phyloP scores from a whole-genome alignment of 345 rosid species.

The Boechera retrofracta region DNA sequence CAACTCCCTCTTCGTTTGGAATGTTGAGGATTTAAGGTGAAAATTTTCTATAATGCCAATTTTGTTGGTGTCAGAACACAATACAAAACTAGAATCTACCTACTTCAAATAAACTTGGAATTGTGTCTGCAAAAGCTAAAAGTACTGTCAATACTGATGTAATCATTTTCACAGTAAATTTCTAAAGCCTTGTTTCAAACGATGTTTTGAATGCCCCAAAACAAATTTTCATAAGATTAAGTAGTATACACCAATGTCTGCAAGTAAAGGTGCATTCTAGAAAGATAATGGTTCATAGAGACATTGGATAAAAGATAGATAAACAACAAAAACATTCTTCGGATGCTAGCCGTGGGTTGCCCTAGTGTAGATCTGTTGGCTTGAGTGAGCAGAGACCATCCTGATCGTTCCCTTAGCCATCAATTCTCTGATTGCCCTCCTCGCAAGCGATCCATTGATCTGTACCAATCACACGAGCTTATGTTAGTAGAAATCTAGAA shows the following conservation, averaged over 20 bases:
- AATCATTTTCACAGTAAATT: not conserved
- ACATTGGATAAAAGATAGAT: not conserved
- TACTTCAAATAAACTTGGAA: not conserved
- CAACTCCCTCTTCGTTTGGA: constrained; percentile 64
- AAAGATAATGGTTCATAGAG: not conserved
- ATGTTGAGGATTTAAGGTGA: constrained; percentile 34
- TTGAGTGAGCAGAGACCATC: constrained; percentile 77
- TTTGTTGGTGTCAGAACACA: constrained; percentile 7
- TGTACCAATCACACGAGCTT: constrained; percentile 20
- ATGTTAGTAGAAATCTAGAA: not conserved
- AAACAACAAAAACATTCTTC: not conserved
- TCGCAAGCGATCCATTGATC: constrained; percentile 80
- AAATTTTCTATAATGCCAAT: not conserved
- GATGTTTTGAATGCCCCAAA: not conserved
- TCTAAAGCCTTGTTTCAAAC: not conserved
- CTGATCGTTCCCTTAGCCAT: constrained; percentile 80
- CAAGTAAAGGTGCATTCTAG: constrained; percentile 4
- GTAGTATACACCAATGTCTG: not conserved
- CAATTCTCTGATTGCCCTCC: constrained; percentile 74
- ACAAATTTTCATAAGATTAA: not conserved
- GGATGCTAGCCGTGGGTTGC: constrained; percentile 63
- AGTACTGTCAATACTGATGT: not conserved
- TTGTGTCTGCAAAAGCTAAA: not conserved
- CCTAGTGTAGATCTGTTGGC: constrained; percentile 89
- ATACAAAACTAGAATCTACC: constrained; percentile 5